Evolutionary conservation across 371 early-diverging fungal genomes (phyloP).

Genomic region (Mortierella sp.): DNA sequence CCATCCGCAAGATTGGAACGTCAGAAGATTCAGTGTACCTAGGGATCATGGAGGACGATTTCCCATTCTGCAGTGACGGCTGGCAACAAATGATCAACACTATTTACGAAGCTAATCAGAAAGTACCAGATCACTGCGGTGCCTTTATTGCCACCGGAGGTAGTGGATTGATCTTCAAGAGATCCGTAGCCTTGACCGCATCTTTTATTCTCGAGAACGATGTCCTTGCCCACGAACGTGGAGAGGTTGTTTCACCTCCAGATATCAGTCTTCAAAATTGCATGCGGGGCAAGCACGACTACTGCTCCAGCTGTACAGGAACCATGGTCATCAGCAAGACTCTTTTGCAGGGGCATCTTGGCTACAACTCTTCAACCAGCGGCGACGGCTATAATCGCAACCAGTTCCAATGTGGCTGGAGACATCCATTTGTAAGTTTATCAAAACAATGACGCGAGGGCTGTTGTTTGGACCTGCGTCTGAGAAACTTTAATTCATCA

Average conservation of each 20-base stretch:
- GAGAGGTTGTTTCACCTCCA: conserved; percentile 59
- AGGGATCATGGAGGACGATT: conserved; percentile 73
- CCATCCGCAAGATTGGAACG: conserved; percentile 59
- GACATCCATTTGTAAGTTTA: conserved; percentile 73
- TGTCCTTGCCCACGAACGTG: conserved; percentile 11
- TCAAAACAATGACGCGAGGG: background rate
- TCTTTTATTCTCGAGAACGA: conserved; percentile 58
- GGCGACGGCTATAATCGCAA: conserved; percentile 64
- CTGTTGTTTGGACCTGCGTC: background rate
- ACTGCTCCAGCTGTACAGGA: conserved; percentile 58
- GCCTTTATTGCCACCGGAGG: conserved; percentile 76
- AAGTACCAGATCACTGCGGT: conserved; percentile 67
- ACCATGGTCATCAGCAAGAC: conserved; percentile 66
- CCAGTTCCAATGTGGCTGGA: conserved; percentile 76
- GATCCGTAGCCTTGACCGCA: conserved; percentile 59
- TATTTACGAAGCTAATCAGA: conserved; percentile 62
- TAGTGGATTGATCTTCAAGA: conserved; percentile 69
- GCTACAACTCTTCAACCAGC: conserved; percentile 72
- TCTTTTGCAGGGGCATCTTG: conserved; percentile 71
- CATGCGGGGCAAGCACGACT: conserved; percentile 63
- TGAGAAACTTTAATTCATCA: background rate
- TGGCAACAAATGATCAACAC: conserved; percentile 69
- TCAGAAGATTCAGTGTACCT: conserved; percentile 61
- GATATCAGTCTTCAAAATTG: conserved; percentile 73
- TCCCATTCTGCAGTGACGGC: conserved; percentile 66